Base-by-base conservation (phyloP, 192 early-diverging fungal species). In the Backusella circina region DNA sequence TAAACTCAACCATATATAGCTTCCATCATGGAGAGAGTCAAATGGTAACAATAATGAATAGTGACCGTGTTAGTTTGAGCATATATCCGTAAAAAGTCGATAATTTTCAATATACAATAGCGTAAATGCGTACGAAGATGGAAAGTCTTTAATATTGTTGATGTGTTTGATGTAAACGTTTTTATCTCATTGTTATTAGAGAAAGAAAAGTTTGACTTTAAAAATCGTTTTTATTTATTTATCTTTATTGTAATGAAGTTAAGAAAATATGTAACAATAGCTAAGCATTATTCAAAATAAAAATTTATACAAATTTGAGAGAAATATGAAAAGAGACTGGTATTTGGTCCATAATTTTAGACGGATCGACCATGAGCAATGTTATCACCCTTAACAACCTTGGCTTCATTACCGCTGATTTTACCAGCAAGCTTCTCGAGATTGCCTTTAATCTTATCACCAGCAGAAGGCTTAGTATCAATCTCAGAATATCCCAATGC, bases 361-460 rank as follows among this genome's bases (percentile, higher is more conserved):
- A 28, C 23, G 26, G 54, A 28, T 5, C 54, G 54, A 61, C 75
- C 75, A 18, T 69, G 67, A 26, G 70, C 72, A 18, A 72, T n/a
- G n/a, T 78, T 65, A 39, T 80, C 70, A 32, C 79, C 79, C 26
- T 77, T 57, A 64, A 72, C 68, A n/a, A 80, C 75, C 79, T 80
- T 80, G 65, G 75, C 79, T 18, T 76, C 69, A 38, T 80, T 74
- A 18, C 75, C 75, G 18, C 75, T 80, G 32, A 76, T 37, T 71
- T 80, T 80, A 36, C 79, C 79, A 41, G 64, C 66, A 33, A 76
- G 10, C 66, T 80, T 76, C 64, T 80, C 69, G 7, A 72, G 44
- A 12, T 74, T 77, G 23, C 79, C 79, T 72, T 80, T 80, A 38
- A 80, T 74, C 79, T 80, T 80, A 13, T 80, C 79, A 51, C 71